A percentile compares a stretch with the other conserved stretches of the same genome.
Evolutionary conservation across 2,329 filamentous ascomycete genomes (phyloP).

Genomic region (Clarireedia monteithiana): DNA sequence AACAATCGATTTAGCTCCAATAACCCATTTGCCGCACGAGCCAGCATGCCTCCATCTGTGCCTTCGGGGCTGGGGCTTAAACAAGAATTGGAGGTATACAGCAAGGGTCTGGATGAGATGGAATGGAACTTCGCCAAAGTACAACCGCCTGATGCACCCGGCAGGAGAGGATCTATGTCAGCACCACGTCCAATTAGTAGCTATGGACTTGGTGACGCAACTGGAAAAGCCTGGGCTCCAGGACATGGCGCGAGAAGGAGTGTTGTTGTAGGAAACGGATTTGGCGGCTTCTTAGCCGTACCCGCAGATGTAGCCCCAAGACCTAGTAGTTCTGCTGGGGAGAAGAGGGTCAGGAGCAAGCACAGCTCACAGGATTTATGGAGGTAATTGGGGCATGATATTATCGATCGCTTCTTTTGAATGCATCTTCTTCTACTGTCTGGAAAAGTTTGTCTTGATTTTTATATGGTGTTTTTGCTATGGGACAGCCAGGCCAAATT

Average conservation of each 20-base stretch:
- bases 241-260: slow-evolving; percentile 49
- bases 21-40: slow-evolving; percentile 23
- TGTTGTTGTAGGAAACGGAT: slow-evolving; percentile 59
- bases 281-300: slow-evolving; percentile 58
- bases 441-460: neutral
- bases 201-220: slow-evolving; percentile 36
- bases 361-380: slow-evolving; percentile 5
- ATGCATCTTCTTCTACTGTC: neutral
- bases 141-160: slow-evolving; percentile 36
- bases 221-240: slow-evolving; percentile 32
- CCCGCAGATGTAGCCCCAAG: slow-evolving; percentile 39
- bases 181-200: slow-evolving; percentile 37
- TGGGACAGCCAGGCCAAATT: neutral
- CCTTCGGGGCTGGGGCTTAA: slow-evolving; percentile 34
- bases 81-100: slow-evolving; percentile 55
- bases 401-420: neutral
- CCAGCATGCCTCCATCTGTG: slow-evolving; percentile 6
- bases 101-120: slow-evolving; percentile 57
- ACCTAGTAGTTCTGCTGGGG: slow-evolving; percentile 24
- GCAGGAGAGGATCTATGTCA: slow-evolving; percentile 30
- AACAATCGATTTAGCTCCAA: slow-evolving; percentile 27
- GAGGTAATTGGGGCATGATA: neutral
- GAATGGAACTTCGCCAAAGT: slow-evolving; percentile 62
- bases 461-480: no score
- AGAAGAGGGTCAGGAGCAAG: neutral